Conservation (phyloP, 768 basidiomycete species). For the Naganishia randhawae region DNA sequence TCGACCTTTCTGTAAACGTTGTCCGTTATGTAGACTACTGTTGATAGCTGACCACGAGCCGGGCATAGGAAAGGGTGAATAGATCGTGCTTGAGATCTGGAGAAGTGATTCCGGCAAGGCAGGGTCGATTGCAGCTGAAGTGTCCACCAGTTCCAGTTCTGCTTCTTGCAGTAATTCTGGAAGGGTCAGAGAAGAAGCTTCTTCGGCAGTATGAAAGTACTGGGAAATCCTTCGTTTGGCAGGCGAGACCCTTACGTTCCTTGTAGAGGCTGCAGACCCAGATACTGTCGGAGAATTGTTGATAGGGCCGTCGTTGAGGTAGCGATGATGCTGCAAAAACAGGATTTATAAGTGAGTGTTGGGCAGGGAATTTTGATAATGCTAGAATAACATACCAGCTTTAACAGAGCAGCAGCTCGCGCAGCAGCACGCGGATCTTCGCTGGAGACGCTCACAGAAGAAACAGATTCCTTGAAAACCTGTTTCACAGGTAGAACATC, state of each 20-base stretch:
- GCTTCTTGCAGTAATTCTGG: constrained; percentile 18
- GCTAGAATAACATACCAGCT: constrained; percentile 62
- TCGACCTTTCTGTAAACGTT: background rate
- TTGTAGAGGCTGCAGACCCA: background rate
- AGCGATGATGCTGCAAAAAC: background rate
- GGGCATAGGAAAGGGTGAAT: constrained; percentile 18
- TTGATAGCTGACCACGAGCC: constrained; percentile 3
- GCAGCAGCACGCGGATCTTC: constrained; percentile 82
- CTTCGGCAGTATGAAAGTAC: constrained; percentile 5
- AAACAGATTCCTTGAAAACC: constrained; percentile 13
- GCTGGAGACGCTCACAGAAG: constrained; percentile 60
- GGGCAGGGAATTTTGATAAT: background rate
- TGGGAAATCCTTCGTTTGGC: constrained; percentile 9
- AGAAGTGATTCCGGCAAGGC: background rate
- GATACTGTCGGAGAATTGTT: background rate
- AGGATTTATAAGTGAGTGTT: background rate
- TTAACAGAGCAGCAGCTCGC: constrained; percentile 86
- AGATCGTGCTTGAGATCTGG: background rate
- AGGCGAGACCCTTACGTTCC: background rate
- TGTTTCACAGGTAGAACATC: background rate
- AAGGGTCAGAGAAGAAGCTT: constrained; percentile 6
- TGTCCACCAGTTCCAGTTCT: constrained; percentile 17
- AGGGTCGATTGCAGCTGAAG: background rate
- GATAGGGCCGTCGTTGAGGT: constrained; percentile 9
- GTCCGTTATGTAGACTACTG: background rate